phyloP scores from a whole-genome alignment of 176 grass and related monocot genomes.

The Elaeis guineensis region DNA sequence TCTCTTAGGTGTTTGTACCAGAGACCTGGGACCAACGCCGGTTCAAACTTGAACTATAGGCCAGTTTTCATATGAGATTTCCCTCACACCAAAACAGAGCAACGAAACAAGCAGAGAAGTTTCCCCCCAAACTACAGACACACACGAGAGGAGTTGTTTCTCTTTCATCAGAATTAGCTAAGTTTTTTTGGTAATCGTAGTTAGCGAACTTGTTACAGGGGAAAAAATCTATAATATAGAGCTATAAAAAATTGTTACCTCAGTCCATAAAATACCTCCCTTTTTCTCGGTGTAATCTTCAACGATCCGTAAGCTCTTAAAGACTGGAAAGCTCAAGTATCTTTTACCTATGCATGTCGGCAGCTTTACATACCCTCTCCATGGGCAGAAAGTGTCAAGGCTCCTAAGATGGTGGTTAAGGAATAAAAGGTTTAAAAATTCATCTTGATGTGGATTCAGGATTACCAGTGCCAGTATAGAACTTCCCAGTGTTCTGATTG shows the following conservation, averaged over 20 bases:
- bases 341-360: not conserved
- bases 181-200: too few species aligned
- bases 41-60: too few species aligned
- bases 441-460: slow-evolving; percentile 54
- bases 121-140: too few species aligned
- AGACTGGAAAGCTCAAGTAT: slow-evolving; percentile 12
- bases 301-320: slow-evolving; percentile 39
- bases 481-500: slow-evolving; percentile 45
- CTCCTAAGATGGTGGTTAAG: slow-evolving; percentile 56
- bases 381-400: slow-evolving; percentile 38
- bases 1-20: too few species aligned
- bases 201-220: too few species aligned
- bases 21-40: too few species aligned
- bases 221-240: too few species aligned
- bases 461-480: slow-evolving; percentile 25
- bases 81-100: too few species aligned
- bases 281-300: slow-evolving; percentile 12
- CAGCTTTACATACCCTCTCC: slow-evolving; percentile 47
- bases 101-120: too few species aligned
- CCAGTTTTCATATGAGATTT: too few species aligned
- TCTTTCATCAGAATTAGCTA: too few species aligned
- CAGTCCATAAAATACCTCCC: slow-evolving; percentile 20
- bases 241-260: slow-evolving; percentile 30
- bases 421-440: slow-evolving; percentile 61
- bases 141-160: too few species aligned